Conservation (phyloP, 2,329 filamentous ascomycete genomes). For the Clarireedia monteithiana region DNA sequence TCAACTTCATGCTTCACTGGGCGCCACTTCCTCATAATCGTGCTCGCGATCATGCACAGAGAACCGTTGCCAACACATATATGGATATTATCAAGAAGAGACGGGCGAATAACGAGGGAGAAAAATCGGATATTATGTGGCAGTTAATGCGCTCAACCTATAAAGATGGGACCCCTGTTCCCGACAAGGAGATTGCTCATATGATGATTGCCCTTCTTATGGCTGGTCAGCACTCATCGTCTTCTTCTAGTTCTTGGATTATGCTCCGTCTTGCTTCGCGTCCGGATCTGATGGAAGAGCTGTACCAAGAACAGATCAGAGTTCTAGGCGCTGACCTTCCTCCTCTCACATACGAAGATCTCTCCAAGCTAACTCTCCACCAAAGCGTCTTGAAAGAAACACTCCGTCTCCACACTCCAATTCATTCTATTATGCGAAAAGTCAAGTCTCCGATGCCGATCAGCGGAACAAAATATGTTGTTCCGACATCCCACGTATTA, state of each 20-base stretch:
- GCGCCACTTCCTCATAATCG: constrained; percentile 83
- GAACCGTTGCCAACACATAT: constrained; percentile 74
- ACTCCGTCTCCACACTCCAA: constrained; percentile 81
- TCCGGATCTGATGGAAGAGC: constrained; percentile 70
- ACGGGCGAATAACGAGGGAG: constrained; percentile 40
- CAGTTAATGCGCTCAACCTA: constrained; percentile 80
- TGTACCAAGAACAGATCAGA: constrained; percentile 73
- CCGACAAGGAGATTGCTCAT: constrained; percentile 78
- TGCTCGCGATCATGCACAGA: constrained; percentile 70
- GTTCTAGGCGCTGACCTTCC: constrained; percentile 69
- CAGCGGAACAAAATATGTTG: constrained; percentile 72
- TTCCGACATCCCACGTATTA: constrained; percentile 73
- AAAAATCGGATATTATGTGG: constrained; percentile 73
- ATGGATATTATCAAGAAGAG: constrained; percentile 73
- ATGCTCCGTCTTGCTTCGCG: constrained; percentile 71
- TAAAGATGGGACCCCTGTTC: constrained; percentile 72
- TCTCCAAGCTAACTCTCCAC: constrained; percentile 74
- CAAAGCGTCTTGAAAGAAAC: constrained; percentile 85
- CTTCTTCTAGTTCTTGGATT: constrained; percentile 79
- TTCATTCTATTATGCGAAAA: constrained; percentile 90
- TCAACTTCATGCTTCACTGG: constrained; percentile 90
- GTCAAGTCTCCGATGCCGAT: constrained; percentile 84
- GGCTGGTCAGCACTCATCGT: constrained; percentile 86
- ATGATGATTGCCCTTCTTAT: constrained; percentile 94
- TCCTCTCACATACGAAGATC: constrained; percentile 66